Conservation (phyloP, 345 rosid genomes). For the Zanthoxylum bungeanum region DNA sequence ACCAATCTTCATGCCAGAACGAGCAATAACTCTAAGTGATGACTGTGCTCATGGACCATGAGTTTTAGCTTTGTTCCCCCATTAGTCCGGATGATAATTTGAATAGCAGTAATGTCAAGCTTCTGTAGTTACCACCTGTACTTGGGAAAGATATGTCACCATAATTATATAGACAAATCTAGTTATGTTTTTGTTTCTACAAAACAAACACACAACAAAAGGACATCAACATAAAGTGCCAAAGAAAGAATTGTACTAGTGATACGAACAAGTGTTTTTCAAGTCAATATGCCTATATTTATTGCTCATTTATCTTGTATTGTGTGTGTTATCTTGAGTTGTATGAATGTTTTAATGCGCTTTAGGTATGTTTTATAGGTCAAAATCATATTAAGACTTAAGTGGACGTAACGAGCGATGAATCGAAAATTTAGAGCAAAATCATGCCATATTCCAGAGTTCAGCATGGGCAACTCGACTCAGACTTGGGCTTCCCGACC, state of each 20-base stretch:
- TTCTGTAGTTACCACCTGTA: slow-evolving; percentile 78
- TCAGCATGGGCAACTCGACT: too few species aligned
- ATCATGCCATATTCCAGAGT: too few species aligned
- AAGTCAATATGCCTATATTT: too few species aligned
- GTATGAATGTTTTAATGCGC: too few species aligned
- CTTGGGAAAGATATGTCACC: neutral
- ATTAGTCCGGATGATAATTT: slow-evolving; percentile 80
- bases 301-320: too few species aligned
- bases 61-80: slow-evolving; percentile 89
- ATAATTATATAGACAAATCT: neutral
- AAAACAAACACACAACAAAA: neutral
- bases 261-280: slow-evolving; percentile 87
- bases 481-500: too few species aligned
- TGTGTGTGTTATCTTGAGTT: too few species aligned
- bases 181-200: neutral
- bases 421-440: too few species aligned
- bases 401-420: too few species aligned
- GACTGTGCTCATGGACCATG: slow-evolving; percentile 93
- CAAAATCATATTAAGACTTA: too few species aligned
- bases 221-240: neutral
- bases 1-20: slow-evolving; percentile 93
- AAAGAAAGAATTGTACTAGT: slow-evolving; percentile 44
- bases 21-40: slow-evolving; percentile 89
- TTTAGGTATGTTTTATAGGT: too few species aligned
- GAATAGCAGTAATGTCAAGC: slow-evolving; percentile 75